These are phyloP conservation scores for Fraxinus latifolia DNA, from an alignment of 305 asterid species.

Conservation along the genomic window DNA sequence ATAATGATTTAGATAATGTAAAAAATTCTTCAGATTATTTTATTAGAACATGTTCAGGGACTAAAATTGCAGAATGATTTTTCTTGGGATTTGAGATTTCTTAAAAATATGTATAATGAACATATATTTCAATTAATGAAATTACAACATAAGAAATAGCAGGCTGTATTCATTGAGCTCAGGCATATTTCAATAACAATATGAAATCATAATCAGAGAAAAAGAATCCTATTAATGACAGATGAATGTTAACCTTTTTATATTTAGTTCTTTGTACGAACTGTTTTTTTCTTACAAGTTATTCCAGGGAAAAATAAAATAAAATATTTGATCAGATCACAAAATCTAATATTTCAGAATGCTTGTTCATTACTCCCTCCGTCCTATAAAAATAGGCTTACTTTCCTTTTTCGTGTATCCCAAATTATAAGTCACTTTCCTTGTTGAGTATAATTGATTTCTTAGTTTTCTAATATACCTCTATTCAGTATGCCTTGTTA, in stretches of 20 bases:
- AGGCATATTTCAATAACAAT: background rate
- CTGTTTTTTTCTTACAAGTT: background rate
- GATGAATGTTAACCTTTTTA: background rate
- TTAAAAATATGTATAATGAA: background rate
- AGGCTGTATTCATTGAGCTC: background rate
- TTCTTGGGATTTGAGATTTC: too few relatives aligned
- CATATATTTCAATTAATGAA: background rate
- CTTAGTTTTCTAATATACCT: background rate
- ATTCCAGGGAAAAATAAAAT: background rate
- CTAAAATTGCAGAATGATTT: background rate
- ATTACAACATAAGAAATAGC: background rate
- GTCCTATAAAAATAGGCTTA: background rate
- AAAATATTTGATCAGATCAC: background rate
- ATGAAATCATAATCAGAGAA: background rate
- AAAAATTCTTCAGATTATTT: background rate
- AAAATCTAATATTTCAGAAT: background rate
- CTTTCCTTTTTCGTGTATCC: background rate
- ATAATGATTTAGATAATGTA: background rate
- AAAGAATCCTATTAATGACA: background rate
- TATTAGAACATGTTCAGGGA: background rate
- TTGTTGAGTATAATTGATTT: background rate
- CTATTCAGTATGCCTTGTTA: background rate
- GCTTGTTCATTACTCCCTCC: background rate
- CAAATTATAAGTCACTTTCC: background rate
- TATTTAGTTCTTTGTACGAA: background rate